phyloP scores from a whole-genome alignment of 176 grass and related monocot species.

The Carex myosuroides region DNA sequence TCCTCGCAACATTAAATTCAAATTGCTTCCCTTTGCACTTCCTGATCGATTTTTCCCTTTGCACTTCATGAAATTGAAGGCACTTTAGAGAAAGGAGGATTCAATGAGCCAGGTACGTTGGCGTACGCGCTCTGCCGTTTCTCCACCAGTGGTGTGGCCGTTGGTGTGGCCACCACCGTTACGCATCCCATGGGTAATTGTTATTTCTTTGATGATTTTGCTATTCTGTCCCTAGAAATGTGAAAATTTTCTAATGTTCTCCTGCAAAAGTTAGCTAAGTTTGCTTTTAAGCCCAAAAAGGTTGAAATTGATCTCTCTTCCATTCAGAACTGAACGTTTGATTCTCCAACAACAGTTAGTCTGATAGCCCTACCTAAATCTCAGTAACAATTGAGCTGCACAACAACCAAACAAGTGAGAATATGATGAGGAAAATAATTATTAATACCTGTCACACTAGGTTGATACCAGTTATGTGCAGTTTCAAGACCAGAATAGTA shows the following conservation, averaged over 20 bases:
- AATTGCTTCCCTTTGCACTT: neutral
- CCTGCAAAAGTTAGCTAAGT: neutral
- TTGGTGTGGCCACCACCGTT: constrained; percentile 57
- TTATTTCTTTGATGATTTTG: neutral
- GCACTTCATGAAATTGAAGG: neutral
- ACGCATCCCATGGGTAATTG: constrained; percentile 79
- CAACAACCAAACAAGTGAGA: neutral
- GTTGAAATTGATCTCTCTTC: too few species aligned
- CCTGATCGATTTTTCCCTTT: neutral
- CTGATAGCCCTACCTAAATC: neutral
- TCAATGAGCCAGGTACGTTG: constrained; percentile 5
- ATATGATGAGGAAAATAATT: neutral
- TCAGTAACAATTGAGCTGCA: neutral
- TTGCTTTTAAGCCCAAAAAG: neutral
- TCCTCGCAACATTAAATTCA: neutral
- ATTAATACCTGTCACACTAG: neutral
- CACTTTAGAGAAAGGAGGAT: neutral
- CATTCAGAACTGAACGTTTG: neutral
- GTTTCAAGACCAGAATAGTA: neutral
- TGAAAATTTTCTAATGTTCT: neutral
- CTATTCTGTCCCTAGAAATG: neutral
- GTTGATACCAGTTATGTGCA: neutral
- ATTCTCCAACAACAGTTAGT: neutral
- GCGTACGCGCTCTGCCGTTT: constrained; percentile 52
- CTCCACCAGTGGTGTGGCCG: constrained; percentile 64